Base-by-base conservation (phyloP, 1,139 yeast genomes). In the Pneumocystis canis region DNA sequence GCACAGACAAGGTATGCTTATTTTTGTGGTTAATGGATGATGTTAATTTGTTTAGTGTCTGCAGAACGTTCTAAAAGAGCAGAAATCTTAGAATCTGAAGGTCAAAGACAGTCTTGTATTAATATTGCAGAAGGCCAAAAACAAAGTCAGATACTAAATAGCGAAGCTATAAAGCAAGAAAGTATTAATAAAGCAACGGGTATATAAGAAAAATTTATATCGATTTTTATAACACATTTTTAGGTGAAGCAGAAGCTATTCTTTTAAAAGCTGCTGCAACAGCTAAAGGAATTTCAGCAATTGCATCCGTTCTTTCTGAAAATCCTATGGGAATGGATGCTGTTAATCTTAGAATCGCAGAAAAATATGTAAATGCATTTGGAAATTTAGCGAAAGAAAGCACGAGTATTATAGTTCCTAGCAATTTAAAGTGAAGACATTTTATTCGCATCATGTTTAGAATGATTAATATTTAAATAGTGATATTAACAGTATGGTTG, bases 51-150 rank as follows among this genome's bases (percentile, higher is more conserved):
- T 57, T 1, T 39, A 74, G 95, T 88, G 11, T 81, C 86, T 64
- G 94, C 95, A 37, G 95, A 88, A 73, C 78, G 95, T 69, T 83
- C 90, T 60, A 87, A 87, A 73, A 78, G 95, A 67, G 95, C 95
- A 1, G 92, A 87, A 72, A 88, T 87, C 68, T 79, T 87, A 72
- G 95, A 87, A 71, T 83, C 89, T 61, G 95, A 87, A 75, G 95
- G 95, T 74, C 82, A 81, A 65, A 81, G 90, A 71, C 89, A 85
- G 71, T 78, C 88, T 39, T 84, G 81, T 63, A 87, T 87, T 71
- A 88, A 87, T 72, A 82, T 84, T 65, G 90, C 94, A 64, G 95
- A 87, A 73, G 95, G 95, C 73, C 84, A 82, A 67, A 85, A 85
- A 73, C 82, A 80, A 65, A 79, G 88, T 0, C 79, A 81, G 59